Percentiles rank a stretch among this genome's conserved stretches.
phyloP scores from a whole-genome alignment of 1,284 basidiomycete species.

The Tilletia walkeri region DNA sequence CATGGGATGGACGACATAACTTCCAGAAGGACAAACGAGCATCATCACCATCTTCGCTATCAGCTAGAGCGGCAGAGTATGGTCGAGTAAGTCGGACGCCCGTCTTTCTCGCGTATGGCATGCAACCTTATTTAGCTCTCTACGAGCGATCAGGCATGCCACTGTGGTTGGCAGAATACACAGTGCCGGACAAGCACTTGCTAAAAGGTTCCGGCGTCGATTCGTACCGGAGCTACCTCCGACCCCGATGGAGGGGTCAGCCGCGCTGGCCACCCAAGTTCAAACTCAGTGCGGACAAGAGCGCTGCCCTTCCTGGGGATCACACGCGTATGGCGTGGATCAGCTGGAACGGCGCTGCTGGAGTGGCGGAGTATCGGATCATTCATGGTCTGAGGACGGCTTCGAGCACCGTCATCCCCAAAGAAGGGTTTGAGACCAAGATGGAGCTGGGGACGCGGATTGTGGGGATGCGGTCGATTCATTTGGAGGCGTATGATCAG shows the following conservation, averaged over 20 bases:
- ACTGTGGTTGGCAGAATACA: neutral
- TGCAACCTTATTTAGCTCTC: neutral
- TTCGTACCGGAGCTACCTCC: constrained; percentile 2
- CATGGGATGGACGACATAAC: neutral
- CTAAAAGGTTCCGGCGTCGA: neutral
- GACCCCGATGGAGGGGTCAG: constrained; percentile 3
- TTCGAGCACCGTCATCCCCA: neutral
- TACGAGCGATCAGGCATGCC: constrained; percentile 2
- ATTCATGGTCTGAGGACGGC: too few relatives aligned
- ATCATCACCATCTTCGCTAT: too few relatives aligned
- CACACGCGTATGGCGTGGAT: neutral
- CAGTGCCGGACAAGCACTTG: neutral
- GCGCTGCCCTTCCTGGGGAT: neutral
- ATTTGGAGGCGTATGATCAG: neutral
- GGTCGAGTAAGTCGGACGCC: neutral
- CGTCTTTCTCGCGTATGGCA: constrained; percentile 4
- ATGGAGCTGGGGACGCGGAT: neutral
- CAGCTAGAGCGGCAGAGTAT: neutral
- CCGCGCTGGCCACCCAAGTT: constrained; percentile 2
- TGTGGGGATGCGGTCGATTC: neutral
- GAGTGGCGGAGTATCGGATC: neutral
- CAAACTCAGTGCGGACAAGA: neutral
- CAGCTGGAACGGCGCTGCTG: constrained; percentile 12
- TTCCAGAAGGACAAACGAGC: too few relatives aligned
- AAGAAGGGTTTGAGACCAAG: neutral